Evolutionary conservation across 1,139 yeast genomes (phyloP), one percentile per base, ranked within the genome.

Genomic region (Candida frijolesensis): DNA sequence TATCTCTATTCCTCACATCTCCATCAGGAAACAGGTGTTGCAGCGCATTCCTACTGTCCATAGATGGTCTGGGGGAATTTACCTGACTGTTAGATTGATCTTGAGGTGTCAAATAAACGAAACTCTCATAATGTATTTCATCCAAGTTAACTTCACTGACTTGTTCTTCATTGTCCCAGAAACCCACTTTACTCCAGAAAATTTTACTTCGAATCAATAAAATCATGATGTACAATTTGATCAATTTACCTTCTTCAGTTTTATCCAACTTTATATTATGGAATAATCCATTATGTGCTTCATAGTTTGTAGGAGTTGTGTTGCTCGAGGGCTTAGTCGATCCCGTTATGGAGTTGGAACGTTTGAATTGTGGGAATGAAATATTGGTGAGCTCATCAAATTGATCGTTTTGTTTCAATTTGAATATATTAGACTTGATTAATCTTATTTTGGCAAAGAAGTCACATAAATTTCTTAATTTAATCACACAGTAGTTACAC

Each of bases 161-260:
- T 47, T 67, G 71, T 30, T 68, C 72, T 12, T 61, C 64, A 45
- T 71, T 71, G 53, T 78, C 84, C 85, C 85, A 82, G 46, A 76
- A 73, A 1, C 98, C 98, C 30, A 86, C 67, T 57, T 90, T 84
- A n/a, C 95, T 78, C 94, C 96, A 92, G 68, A 87, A 89, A 58
- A 91, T 76, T 61, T 73, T 74, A 50, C 66, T 62, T 34, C 81
- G 62, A 11, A 74, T 69, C 46, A 64, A 62, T n/a, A 67, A 59
- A 40, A 68, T 54, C 52, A 65, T 57, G 22, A 65, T 53, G 51
- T 68, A 68, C 7, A 68, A 53, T 50, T 68, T 68, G 44, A 64
- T 60, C 42, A 66, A 51, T 50, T 67, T 66, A 27, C 57, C 54
- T 48, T 68, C 71, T 49, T 66, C 66, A 6, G 44, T 52, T 16